Base-by-base conservation (phyloP, 495 filamentous ascomycete species). In the Oleoguttula mirabilis region DNA sequence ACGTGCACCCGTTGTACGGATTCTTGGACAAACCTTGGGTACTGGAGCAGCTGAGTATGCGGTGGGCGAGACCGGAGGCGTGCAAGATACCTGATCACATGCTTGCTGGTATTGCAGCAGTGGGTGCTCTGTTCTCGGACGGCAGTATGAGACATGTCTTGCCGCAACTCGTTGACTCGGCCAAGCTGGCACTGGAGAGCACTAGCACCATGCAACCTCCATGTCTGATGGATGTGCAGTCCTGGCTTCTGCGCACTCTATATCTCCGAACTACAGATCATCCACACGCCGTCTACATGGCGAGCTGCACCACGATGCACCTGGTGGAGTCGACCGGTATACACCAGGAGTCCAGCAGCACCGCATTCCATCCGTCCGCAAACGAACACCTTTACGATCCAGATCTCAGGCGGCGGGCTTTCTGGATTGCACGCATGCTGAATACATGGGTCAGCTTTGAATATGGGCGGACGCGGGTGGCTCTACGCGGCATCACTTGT, bases 201-300 rank as follows among this genome's bases (percentile, higher is more conserved):
- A 60, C 51, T 3, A 46, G 40, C 10, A 42, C 58, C 1, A 52
- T 53, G 25, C 48, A 55, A 8, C 57, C 52, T 20, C 55, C 60
- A 16, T 52, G 46, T 4, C 24, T 65, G 0, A 40, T 36, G 10
- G 61, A 56, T 23, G 61, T 75, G 24, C 64, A 63, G 7, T 70
- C 60, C 10, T 74, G 69, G 70, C 63, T 72, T 11, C 61, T 77
- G 7, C 67, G 71, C 30, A 58, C 63, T 6, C 55, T 70, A 6
- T 75, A 75, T 53, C 55, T 75, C 5, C 60, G 73, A 22, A 64
- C 66, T 50, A 73, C 70, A 6, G 62, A 66, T 10, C 60, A 66
- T 19, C 71, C 72, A 8, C 65, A 77, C 42, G 58, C 64, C 5
- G 58, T 68, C 16, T 75, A 71, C 70, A 68, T 75, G 62, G 69